These are phyloP conservation scores for Fusarium denticulatum DNA, from an alignment of 2,329 filamentous ascomycete genomes.

Conservation along the genomic window DNA sequence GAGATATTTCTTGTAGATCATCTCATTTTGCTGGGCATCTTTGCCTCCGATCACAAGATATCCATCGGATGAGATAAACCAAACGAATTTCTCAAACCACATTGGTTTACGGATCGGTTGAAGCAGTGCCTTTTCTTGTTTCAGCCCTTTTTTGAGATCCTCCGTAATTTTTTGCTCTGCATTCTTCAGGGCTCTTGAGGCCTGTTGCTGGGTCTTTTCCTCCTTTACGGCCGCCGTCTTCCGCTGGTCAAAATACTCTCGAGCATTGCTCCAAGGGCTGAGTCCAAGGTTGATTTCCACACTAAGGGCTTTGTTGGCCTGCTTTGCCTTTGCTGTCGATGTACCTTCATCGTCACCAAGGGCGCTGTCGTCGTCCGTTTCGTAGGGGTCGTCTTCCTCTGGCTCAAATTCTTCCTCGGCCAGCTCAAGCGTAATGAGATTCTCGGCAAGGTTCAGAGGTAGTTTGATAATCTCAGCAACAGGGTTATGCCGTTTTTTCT, in stretches of 20 bases:
- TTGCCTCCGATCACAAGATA: conserved; percentile 91
- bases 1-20: conserved; percentile 87
- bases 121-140: conserved; percentile 89
- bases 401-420: conserved; percentile 74
- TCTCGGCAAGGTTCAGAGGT: conserved; percentile 90
- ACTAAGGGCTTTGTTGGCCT: conserved; percentile 65
- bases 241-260: conserved; percentile 91
- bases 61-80: conserved; percentile 95
- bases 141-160: conserved; percentile 86
- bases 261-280: conserved; percentile 88
- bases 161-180: conserved; percentile 88
- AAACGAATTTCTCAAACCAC: conserved; percentile 98
- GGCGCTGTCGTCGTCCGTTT: conserved; percentile 72
- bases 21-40: conserved; percentile 89
- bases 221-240: conserved; percentile 86
- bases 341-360: conserved; percentile 49
- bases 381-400: conserved; percentile 67
- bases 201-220: conserved; percentile 85
- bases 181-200: conserved; percentile 84
- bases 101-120: conserved; percentile 83
- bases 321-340: conserved; percentile 51
- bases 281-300: conserved; percentile 88
- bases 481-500: conserved; percentile 81
- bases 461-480: conserved; percentile 89
- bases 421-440: conserved; percentile 82